Percentiles rank a stretch among this genome's conserved stretches.
These are phyloP conservation scores for Astathelohania contejeani DNA, from an alignment of 371 early-diverging fungal species.

Conservation along the genomic window DNA sequence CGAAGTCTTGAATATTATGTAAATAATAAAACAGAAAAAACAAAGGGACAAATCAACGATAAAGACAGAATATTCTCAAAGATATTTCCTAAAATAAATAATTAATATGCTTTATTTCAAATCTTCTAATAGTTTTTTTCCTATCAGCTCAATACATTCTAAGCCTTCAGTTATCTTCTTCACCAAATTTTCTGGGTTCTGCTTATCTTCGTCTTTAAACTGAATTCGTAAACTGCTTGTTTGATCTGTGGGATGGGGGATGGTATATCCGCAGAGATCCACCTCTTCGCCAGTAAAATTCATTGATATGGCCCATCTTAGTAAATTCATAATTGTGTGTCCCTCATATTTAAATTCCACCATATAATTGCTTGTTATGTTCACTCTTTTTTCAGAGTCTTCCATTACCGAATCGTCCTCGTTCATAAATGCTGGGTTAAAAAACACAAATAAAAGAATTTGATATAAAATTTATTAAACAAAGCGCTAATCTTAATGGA, in stretches of 20 bases:
- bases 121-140: constrained; percentile 5
- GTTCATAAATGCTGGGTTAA: no score
- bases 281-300: constrained; percentile 5
- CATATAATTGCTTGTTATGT: constrained; percentile 15
- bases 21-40: constrained; percentile 23
- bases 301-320: constrained; percentile 19
- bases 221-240: constrained; percentile 39
- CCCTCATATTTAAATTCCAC: constrained; percentile 27
- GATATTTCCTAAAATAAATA: constrained; percentile 7
- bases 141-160: constrained; percentile 5
- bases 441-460: no score
- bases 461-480: no score
- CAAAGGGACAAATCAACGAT: constrained; percentile 16
- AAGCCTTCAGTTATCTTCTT: constrained; percentile 15
- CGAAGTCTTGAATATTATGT: constrained; percentile 18
- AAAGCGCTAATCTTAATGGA: no score
- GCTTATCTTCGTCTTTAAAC: constrained; percentile 31
- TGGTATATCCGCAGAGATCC: constrained; percentile 50
- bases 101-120: background rate
- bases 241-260: constrained; percentile 50
- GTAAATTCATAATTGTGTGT: constrained; percentile 42
- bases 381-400: constrained; percentile 16
- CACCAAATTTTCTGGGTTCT: constrained; percentile 22
- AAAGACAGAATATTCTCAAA: constrained; percentile 19
- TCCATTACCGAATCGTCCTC: no score